Conservation (phyloP, 2,329 filamentous ascomycete genomes). For the Tolypocladium nubicola region DNA sequence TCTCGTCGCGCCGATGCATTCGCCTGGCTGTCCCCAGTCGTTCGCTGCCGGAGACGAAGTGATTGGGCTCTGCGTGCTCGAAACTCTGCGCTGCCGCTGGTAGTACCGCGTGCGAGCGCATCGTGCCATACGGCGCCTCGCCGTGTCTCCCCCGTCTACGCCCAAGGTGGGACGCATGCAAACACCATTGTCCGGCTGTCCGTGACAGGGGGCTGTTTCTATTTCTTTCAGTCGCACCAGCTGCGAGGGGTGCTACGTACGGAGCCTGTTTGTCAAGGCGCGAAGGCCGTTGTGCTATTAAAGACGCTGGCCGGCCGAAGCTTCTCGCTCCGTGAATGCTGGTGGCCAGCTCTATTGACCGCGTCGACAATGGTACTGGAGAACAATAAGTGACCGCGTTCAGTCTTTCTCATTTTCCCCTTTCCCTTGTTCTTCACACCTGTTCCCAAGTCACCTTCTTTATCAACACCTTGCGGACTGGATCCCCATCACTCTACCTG, state of each 20-base stretch:
- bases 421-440: conserved; percentile 6
- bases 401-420: conserved; percentile 5
- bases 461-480: conserved; percentile 9
- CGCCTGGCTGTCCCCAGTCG: not conserved
- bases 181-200: not conserved
- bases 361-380: conserved; percentile 9
- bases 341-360: conserved; percentile 6
- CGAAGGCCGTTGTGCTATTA: not conserved
- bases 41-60: not conserved
- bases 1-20: not conserved
- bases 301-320: not conserved
- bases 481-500: conserved; percentile 1
- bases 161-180: not conserved
- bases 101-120: not conserved
- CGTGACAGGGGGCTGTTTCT: not conserved
- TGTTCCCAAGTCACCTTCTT: conserved; percentile 7
- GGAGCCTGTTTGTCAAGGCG: not conserved
- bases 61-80: not conserved
- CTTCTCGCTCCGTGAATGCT: not conserved
- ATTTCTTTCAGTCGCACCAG: not conserved
- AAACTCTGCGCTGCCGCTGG: not conserved
- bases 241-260: not conserved
- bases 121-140: not conserved
- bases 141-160: not conserved
- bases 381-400: not conserved